phyloP scores from a whole-genome alignment of 176 grass and related monocot genomes.

The Themeda triandra region DNA sequence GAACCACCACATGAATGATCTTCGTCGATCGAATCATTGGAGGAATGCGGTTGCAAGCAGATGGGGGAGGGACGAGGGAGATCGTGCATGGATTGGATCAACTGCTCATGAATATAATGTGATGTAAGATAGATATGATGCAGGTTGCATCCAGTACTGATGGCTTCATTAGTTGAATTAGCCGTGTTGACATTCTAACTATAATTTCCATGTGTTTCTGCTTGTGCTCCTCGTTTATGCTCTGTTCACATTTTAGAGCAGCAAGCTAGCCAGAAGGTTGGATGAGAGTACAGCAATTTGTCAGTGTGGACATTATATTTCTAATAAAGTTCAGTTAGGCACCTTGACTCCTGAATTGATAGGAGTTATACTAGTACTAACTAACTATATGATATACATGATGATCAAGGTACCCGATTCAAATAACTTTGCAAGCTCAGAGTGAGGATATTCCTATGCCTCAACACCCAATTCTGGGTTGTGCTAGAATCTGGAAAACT shows the following conservation, averaged over 20 bases:
- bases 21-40: conserved; percentile 3
- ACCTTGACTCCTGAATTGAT: neutral
- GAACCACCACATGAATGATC: conserved; percentile 29
- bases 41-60: neutral
- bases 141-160: conserved; percentile 17
- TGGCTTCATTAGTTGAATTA: neutral
- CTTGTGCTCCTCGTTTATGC: neutral
- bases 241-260: neutral
- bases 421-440: too few relatives aligned
- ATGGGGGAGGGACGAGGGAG: too few relatives aligned
- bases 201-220: neutral
- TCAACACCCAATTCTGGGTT: too few relatives aligned
- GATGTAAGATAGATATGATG: neutral
- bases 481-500: too few relatives aligned
- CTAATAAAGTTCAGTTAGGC: neutral
- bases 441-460: too few relatives aligned
- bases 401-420: neutral
- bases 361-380: neutral
- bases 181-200: neutral
- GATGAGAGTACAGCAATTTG: neutral
- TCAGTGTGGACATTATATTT: neutral
- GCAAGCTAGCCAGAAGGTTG: neutral
- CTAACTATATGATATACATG: neutral
- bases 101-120: neutral
- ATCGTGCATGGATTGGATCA: conserved; percentile 20